A percentile compares a stretch with the other conserved stretches of the same genome.
These are phyloP conservation scores for Coemansia sp. DNA, from an alignment of 192 early-diverging fungal species.

Conservation along the genomic window DNA sequence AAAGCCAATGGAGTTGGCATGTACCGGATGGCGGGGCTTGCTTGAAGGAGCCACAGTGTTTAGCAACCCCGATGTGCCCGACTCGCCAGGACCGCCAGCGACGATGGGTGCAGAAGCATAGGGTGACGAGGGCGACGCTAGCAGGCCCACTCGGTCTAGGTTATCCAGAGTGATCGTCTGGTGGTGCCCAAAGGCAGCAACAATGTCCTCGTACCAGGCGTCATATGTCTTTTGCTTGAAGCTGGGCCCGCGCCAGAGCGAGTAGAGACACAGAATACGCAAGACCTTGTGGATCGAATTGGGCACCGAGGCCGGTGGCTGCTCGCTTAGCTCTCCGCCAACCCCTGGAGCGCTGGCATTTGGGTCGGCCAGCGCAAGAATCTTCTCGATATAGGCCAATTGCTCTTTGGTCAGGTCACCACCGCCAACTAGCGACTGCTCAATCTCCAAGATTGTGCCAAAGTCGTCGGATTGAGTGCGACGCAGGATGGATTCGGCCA, in stretches of 20 bases:
- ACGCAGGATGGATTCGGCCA: slow-evolving; percentile 79
- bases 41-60: slow-evolving; percentile 22
- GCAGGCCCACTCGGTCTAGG: slow-evolving; percentile 64
- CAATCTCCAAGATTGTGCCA: slow-evolving; percentile 77
- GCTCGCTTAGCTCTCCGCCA: slow-evolving; percentile 12
- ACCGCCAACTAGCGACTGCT: slow-evolving; percentile 62
- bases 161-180: slow-evolving; percentile 86
- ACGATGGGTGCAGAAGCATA: slow-evolving; percentile 36
- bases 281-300: slow-evolving; percentile 61
- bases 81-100: not conserved
- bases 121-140: slow-evolving; percentile 50
- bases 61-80: slow-evolving; percentile 4
- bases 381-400: slow-evolving; percentile 62
- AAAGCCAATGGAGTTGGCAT: slow-evolving; percentile 37
- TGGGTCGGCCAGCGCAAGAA: slow-evolving; percentile 85
- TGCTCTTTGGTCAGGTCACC: slow-evolving; percentile 21
- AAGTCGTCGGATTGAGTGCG: slow-evolving; percentile 81
- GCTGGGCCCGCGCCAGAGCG: slow-evolving; percentile 69
- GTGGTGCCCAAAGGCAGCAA: slow-evolving; percentile 88
- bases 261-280: slow-evolving; percentile 81
- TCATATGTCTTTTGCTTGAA: slow-evolving; percentile 84
- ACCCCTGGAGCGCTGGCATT: slow-evolving; percentile 59
- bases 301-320: slow-evolving; percentile 15
- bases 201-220: slow-evolving; percentile 75
- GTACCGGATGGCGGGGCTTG: slow-evolving; percentile 21